Evolutionary conservation across 441 rosid species (phyloP).

Genomic region (Jatropha multifida): DNA sequence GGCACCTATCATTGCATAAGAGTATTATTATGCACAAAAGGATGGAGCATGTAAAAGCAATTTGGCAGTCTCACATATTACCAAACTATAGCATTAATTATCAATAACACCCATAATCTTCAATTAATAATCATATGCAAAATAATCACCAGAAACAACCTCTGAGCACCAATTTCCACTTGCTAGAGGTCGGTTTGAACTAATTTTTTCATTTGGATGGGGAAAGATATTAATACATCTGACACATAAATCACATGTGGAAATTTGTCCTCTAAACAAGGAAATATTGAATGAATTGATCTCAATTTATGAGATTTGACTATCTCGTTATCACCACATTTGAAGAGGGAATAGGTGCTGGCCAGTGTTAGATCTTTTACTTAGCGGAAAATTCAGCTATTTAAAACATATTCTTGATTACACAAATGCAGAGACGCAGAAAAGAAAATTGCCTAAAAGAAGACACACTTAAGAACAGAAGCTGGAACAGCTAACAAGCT

Average conservation of each 20-base stretch:
- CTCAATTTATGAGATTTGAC: too few species aligned
- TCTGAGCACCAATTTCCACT: not conserved
- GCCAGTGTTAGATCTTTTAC: not conserved
- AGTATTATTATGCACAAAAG: not conserved
- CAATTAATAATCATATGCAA: not conserved
- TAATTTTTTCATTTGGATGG: too few species aligned
- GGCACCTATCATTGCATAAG: slow-evolving; percentile 25
- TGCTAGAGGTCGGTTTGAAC: too few species aligned
- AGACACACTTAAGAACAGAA: not conserved
- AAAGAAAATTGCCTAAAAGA: not conserved
- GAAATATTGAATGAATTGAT: too few species aligned
- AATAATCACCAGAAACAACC: not conserved
- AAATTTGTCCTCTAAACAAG: too few species aligned
- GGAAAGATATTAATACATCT: too few species aligned
- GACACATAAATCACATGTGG: too few species aligned
- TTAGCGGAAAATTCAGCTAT: not conserved
- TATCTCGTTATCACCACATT: not conserved
- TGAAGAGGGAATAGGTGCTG: not conserved
- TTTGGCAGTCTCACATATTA: not conserved
- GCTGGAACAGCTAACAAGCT: not conserved
- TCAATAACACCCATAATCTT: not conserved
- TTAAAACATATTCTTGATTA: not conserved
- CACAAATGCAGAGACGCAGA: not conserved
- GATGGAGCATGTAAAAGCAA: not conserved
- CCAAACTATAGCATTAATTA: not conserved